These are phyloP conservation scores for Didymella pomorum DNA, from an alignment of 2,329 filamentous ascomycete genomes.

Conservation along the genomic window DNA sequence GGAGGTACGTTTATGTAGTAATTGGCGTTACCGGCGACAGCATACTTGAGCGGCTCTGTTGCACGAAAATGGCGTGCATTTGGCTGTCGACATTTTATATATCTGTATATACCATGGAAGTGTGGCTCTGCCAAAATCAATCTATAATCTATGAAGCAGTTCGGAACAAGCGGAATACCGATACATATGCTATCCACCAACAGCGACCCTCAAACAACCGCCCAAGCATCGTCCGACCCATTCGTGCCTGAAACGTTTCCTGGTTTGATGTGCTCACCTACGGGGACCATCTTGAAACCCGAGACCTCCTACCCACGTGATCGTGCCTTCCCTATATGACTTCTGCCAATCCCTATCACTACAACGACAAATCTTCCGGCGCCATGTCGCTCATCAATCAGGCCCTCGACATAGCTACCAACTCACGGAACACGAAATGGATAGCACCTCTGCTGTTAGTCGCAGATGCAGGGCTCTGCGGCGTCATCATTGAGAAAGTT, in stretches of 20 bases:
- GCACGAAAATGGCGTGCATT: not conserved
- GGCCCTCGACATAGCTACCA: constrained; percentile 54
- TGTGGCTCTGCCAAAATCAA: not conserved
- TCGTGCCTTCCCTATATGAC: constrained; percentile 32
- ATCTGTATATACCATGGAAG: not conserved
- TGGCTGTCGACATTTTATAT: not conserved
- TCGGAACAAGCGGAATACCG: not conserved
- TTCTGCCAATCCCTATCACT: constrained; percentile 21
- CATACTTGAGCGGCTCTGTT: not conserved
- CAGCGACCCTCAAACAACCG: constrained; percentile 22
- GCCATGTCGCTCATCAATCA: constrained; percentile 47
- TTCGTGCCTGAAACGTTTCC: constrained; percentile 37
- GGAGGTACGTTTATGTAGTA: constrained; percentile 1
- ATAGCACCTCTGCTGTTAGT: constrained; percentile 72
- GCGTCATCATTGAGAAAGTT: constrained; percentile 78
- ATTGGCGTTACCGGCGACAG: constrained; percentile 13
- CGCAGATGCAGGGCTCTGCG: constrained; percentile 75
- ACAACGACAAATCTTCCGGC: constrained; percentile 21
- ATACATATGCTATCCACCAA: constrained; percentile 1
- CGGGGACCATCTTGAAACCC: constrained; percentile 33
- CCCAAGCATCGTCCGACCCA: constrained; percentile 30
- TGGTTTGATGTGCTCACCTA: constrained; percentile 28
- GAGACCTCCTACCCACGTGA: constrained; percentile 35
- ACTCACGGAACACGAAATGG: constrained; percentile 67
- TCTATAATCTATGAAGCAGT: not conserved